phyloP scores from a whole-genome alignment of 805 yeast species.

The Schwanniomyces occidentalis region DNA sequence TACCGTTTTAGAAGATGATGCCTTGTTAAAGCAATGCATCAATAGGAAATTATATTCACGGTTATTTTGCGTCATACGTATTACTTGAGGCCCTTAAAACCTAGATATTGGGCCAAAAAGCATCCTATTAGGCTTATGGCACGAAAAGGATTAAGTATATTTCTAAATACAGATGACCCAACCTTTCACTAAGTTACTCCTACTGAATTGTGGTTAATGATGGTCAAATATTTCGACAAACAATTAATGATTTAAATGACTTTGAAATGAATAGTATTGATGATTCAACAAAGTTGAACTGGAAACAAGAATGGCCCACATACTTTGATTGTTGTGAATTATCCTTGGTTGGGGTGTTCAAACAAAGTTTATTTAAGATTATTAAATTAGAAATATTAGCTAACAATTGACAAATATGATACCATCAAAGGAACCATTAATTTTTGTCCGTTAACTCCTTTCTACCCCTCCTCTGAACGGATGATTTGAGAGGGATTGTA shows the following conservation, averaged over 20 bases:
- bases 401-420: too few species aligned
- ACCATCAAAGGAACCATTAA: too few species aligned
- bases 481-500: too few species aligned
- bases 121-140: slow-evolving; percentile 31
- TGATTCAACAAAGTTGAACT: slow-evolving; percentile 5
- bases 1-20: slow-evolving; percentile 24
- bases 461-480: too few species aligned
- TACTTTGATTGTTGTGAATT: too few species aligned
- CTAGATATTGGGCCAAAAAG: slow-evolving; percentile 26
- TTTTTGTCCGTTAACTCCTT: too few species aligned
- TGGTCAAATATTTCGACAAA: slow-evolving; percentile 26
- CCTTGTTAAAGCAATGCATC: slow-evolving; percentile 21
- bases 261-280: slow-evolving; percentile 25
- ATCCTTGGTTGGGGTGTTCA: too few species aligned
- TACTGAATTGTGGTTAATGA: slow-evolving; percentile 29
- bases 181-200: slow-evolving; percentile 28
- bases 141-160: slow-evolving; percentile 20
- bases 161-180: slow-evolving; percentile 34
- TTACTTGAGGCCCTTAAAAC: slow-evolving; percentile 22
- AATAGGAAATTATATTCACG: slow-evolving; percentile 18
- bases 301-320: slow-evolving; percentile 2
- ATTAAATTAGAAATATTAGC: too few species aligned
- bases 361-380: too few species aligned
- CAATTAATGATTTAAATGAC: slow-evolving; percentile 16
- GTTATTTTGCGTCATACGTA: slow-evolving; percentile 34